Base-by-base conservation (phyloP, 768 basidiomycete species). In the Artomyces pyxidatus region DNA sequence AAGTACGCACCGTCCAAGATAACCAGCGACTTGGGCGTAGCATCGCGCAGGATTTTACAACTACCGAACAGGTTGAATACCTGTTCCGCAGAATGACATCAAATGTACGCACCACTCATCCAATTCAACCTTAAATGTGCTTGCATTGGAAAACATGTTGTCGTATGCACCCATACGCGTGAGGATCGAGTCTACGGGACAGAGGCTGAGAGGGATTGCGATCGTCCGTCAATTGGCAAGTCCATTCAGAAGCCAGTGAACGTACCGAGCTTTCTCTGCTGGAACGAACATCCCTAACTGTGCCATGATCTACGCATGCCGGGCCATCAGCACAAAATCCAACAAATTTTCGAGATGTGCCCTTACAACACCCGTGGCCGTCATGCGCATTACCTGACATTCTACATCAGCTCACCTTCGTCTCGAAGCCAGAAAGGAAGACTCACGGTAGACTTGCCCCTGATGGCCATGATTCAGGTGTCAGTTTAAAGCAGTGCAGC, bases 161-260 rank as follows among this genome's bases (percentile, higher is more conserved):
- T 98, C 95, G 62, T 97, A 96, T 3, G 96, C 96, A 9, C 96
- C 96, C 96, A 98, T 98, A 22, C 95, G 83, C 2, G 96, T 97
- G 50, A 91, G 77, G 55, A 99, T 96, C 11, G 84, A 72, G 61
- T 99, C 94, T 2, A 96, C 80, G 2, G 96, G 91, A 52, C 84
- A 86, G 41, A 99, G 62, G 29, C 91, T 92, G 40, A 4, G 3
- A 17, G 14, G 4, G 10, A 40, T 22, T 38, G 28, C 8, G 45
- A 30, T 22, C 23, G 23, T 54, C 5, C 53, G 44, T 50, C 25
- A 57, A 54, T 21, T 6, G 12, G 30, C 14, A 8, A 14, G 16
- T 28, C 29, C 26, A n/a, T 42, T 29, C 7, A 14, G 38, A 22
- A 7, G 22, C 25, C 5, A 41, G 7, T 28, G 37, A 9, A 61